Base-by-base conservation (phyloP, 495 filamentous ascomycete species). In the Tetracladium setigerum region DNA sequence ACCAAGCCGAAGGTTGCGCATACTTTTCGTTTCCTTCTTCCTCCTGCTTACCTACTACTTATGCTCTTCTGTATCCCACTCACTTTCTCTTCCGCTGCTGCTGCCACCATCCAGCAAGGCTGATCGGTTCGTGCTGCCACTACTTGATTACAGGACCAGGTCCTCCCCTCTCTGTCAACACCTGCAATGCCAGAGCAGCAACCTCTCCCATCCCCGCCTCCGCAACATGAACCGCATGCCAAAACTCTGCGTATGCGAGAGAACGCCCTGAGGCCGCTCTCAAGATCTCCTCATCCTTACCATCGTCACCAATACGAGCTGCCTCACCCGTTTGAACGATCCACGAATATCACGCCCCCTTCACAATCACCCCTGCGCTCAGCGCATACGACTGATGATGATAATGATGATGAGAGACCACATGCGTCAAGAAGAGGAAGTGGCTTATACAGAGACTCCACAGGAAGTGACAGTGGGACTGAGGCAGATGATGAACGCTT, bases 401-500 rank as follows among this genome's bases (percentile, higher is more conserved):
- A 31, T 5, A 36, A 14, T 12, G 5, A 31, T 35, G 49, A 52
- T 48, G 52, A 56, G 7, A 45, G 27, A 22, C 50, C 37, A 11
- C 44, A 49, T 22, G 38, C 13, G 14, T 27, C 24, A 17, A 43
- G 36, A 14, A 11, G 14, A 1, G 2, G 11, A 5, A 7, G 22
- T 5, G 43, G 24, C n/a, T 40, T 27, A 11, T 46, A 55, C 30
- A 38, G 41, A 9, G 53, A 60, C n/a, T 70, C 73, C 5, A 74
- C 79, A 6, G 73, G 76, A 11, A 92, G 87, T 64, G 87, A 95
- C 44, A 92, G 87, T 58, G 89, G 89, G 38, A 94, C 88, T 10
- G 89, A 96, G 57, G 87, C 89, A 13, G 87, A 95, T 57, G 89
- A 95, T 69, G 89, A 95, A 42, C 71, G 78, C 50, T 78, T 89